These are phyloP conservation scores for Salix purpurea DNA, from an alignment of 345 rosid species.

Conservation along the genomic window DNA sequence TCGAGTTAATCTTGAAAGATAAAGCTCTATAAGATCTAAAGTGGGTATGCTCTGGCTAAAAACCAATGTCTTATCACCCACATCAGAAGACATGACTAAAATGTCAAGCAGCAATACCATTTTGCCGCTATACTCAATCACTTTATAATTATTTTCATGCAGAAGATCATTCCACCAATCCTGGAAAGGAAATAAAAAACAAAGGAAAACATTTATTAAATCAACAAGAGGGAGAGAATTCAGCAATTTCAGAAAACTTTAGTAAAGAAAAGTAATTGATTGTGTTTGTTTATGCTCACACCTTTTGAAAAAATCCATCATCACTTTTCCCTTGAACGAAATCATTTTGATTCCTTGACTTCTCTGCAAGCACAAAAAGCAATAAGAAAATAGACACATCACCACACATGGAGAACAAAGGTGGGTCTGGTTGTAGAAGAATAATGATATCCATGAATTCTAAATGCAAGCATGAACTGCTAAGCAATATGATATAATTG, in stretches of 20 bases:
- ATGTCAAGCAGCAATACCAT: conserved; percentile 96
- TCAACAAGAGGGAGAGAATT: background rate
- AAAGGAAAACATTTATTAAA: background rate
- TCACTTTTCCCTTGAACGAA: conserved; percentile 49
- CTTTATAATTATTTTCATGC: conserved; percentile 61
- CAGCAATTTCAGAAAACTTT: background rate
- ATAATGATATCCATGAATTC: background rate
- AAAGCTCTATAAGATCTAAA: conserved; percentile 89
- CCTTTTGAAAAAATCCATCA: conserved; percentile 68
- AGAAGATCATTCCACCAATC: conserved; percentile 99
- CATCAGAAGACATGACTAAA: conserved; percentile 63
- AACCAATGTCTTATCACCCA: conserved; percentile 86
- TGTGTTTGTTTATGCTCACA: conserved; percentile 16
- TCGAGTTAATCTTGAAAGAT: conserved; percentile 78
- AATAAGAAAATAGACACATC: background rate
- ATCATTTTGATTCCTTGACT: conserved; percentile 44
- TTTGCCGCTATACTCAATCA: conserved; percentile 79
- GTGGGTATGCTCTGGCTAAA: conserved; percentile 99
- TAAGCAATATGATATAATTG: conserved; percentile 1
- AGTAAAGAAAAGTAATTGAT: background rate
- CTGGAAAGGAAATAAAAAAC: conserved; percentile 34
- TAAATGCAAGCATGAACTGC: background rate
- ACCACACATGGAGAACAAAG: background rate
- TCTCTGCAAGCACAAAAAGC: conserved; percentile 41
- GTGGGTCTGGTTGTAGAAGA: background rate